Evolutionary conservation across 305 asterid species (phyloP).

Genomic region (Solanum aculeatissimum): DNA sequence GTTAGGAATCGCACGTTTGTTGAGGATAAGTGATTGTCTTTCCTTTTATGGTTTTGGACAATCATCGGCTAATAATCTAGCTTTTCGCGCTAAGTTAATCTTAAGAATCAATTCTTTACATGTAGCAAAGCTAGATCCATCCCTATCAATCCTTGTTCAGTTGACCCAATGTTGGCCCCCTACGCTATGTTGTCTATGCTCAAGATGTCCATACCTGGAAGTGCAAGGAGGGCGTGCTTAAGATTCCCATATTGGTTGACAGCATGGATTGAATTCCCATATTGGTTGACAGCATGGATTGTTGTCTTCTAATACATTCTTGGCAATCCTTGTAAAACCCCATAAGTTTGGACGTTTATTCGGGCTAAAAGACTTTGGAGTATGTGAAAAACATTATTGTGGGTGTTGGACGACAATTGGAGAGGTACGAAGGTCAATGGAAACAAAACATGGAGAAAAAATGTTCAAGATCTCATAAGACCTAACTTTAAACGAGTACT

Average conservation of each 20-base stretch:
- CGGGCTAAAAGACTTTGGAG: background rate
- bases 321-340: background rate
- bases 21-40: background rate
- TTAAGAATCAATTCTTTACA: background rate
- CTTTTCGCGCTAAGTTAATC: background rate
- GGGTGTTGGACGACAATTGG: background rate
- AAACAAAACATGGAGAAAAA: background rate
- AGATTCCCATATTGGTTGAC: background rate
- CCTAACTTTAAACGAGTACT: background rate
- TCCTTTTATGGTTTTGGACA: background rate
- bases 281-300: background rate
- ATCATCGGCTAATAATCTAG: background rate
- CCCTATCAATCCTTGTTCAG: background rate
- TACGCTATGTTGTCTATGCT: background rate
- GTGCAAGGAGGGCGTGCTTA: background rate
- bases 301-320: background rate
- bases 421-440: background rate
- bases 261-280: background rate
- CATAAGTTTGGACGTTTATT: background rate
- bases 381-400: background rate
- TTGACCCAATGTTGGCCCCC: background rate
- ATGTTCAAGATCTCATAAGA: too few relatives aligned
- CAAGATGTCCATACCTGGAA: background rate
- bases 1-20: background rate
- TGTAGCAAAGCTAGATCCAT: background rate